Percentiles rank a stretch among this genome's conserved stretches.
Conservation (phyloP, 768 basidiomycete species). For the Tricholoma furcatifolium region DNA sequence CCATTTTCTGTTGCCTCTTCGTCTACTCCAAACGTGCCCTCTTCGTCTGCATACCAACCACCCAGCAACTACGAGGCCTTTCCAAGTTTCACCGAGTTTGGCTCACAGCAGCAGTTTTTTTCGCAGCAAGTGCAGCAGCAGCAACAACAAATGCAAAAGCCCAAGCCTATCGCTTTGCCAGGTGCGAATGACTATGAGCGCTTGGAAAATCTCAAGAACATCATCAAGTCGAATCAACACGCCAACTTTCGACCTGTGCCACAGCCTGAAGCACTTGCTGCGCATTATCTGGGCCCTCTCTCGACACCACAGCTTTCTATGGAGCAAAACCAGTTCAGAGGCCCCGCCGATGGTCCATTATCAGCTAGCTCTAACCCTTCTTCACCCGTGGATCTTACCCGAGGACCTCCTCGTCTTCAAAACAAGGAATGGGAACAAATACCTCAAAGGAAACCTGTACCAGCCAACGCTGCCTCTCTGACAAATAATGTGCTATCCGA, state of each 20-base stretch:
- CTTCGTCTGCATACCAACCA: constrained; percentile 31
- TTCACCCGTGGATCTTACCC: constrained; percentile 22
- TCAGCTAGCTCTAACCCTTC: constrained; percentile 28
- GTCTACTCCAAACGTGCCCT: constrained; percentile 24
- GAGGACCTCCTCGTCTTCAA: constrained; percentile 24
- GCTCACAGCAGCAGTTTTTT: neutral
- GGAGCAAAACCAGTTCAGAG: constrained; percentile 20
- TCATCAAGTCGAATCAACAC: constrained; percentile 73
- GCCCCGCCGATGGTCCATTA: constrained; percentile 25
- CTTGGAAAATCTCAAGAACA: constrained; percentile 70
- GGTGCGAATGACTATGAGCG: constrained; percentile 71
- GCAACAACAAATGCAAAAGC: constrained; percentile 21
- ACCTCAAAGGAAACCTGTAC: constrained; percentile 17
- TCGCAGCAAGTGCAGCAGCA: constrained; percentile 18
- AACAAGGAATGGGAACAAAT: constrained; percentile 28
- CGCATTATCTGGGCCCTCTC: constrained; percentile 60
- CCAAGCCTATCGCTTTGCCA: constrained; percentile 21
- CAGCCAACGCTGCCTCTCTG: constrained; percentile 20
- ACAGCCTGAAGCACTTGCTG: constrained; percentile 61
- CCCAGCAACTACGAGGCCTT: constrained; percentile 35
- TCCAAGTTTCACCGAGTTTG: constrained; percentile 25
- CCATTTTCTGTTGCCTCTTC: constrained; percentile 36
- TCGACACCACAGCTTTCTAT: constrained; percentile 20
- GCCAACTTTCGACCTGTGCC: constrained; percentile 67
- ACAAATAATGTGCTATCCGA: constrained; percentile 33